Base-by-base conservation (phyloP, 352 stramenopile genomes). In the Globisporangium nodosum region DNA sequence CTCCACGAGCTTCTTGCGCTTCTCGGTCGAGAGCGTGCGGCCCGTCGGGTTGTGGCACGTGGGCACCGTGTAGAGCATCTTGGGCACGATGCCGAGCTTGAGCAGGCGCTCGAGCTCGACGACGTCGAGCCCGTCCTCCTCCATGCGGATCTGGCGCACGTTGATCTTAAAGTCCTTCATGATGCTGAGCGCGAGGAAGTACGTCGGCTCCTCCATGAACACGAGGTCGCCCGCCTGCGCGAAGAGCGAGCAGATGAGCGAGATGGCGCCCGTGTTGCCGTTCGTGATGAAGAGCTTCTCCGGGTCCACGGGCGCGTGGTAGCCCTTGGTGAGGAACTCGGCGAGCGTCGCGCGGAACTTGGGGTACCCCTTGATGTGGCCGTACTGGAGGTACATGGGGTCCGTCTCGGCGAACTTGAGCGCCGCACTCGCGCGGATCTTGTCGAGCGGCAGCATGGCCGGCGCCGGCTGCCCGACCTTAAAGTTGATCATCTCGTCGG, bases 31-130 rank as follows among this genome's bases (percentile, higher is more conserved):
- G 52, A 98, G 77, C 21, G 89, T 96, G 56, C 75, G 74, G 33
- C 89, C 94, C 40, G 92, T 98, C 11, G 94, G 94, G 85, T 98
- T 98, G 66, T 98, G 92, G 76, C 93, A 96, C 62, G 85, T 97
- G 16, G 94, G 90, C 60, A 98, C 96, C 9, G 92, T 89, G 77
- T 98, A 98, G 21, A 98, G 84, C 64, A 97, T 83, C 76, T 96
- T 96, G 52, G 92, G 92, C 33, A 90, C 65, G 37, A 90, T 75
- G 64, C 85, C 86, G 42, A 64, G 72, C 64, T 78, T 9, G 13
- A 96, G 71, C n/a, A 97, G 66, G 51, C 69, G 64, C 71, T 97
- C 87, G 35, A 98, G 73, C 68, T 86, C 79, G 52, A 79, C 72
- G n/a, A 96, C 81, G 64, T 97, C 71, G 20, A 95, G 63, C 27